Conservation (phyloP, 2,329 filamentous ascomycete genomes). For the Cryphonectria parasitica region DNA sequence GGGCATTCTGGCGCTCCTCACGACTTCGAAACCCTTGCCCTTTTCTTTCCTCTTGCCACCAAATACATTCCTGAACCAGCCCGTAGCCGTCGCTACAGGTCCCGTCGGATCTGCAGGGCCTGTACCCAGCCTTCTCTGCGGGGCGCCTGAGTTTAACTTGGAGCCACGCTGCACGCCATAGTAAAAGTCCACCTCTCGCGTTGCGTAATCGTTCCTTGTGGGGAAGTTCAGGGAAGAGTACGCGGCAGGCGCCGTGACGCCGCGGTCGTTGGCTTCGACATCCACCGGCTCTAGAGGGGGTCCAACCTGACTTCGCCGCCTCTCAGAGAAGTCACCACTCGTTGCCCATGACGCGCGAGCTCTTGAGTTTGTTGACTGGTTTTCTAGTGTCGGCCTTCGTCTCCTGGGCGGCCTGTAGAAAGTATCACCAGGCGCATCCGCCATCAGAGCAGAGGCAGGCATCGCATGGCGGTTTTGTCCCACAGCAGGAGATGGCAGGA, state of each 20-base stretch:
- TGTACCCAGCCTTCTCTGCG: slow-evolving; percentile 84
- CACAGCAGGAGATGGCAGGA: slow-evolving; percentile 61
- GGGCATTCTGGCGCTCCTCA: slow-evolving; percentile 85
- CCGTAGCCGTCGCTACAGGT: slow-evolving; percentile 83
- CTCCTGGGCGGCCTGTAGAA: slow-evolving; percentile 88
- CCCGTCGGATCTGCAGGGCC: slow-evolving; percentile 94
- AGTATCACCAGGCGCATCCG: slow-evolving; percentile 67
- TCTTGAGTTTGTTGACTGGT: slow-evolving; percentile 51
- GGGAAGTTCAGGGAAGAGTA: slow-evolving; percentile 48
- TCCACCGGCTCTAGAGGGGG: slow-evolving; percentile 45
- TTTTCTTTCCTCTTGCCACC: slow-evolving; percentile 91
- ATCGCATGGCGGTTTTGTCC: slow-evolving; percentile 47
- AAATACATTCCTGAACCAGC: slow-evolving; percentile 83
- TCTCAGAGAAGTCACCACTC: slow-evolving; percentile 44
- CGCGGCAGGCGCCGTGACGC: slow-evolving; percentile 45
- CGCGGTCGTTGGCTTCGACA: slow-evolving; percentile 43
- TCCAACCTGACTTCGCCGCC: slow-evolving; percentile 43
- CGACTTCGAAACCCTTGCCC: slow-evolving; percentile 95
- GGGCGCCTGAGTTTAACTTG: slow-evolving; percentile 79
- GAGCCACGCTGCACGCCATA: slow-evolving; percentile 84
- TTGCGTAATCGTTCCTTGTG: slow-evolving; percentile 82
- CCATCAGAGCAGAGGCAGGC: slow-evolving; percentile 50
- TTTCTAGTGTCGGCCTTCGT: slow-evolving; percentile 41
- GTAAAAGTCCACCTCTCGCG: slow-evolving; percentile 95
- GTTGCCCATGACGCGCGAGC: slow-evolving; percentile 41